Evolutionary conservation across 805 yeast species (phyloP).

Genomic region (Candida qinlingensis): DNA sequence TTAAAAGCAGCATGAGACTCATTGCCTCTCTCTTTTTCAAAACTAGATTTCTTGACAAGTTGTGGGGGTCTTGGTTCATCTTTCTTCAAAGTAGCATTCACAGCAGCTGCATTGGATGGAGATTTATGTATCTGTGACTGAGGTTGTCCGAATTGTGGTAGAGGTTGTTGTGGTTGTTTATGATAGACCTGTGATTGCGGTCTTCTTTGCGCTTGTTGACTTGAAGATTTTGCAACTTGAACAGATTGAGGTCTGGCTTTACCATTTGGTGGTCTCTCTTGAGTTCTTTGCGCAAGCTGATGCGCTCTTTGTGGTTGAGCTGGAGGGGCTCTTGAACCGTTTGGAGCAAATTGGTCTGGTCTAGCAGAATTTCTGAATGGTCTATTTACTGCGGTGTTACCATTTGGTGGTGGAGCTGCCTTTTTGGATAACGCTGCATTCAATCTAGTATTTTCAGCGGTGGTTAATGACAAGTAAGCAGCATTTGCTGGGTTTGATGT

Average conservation of each 20-base stretch:
- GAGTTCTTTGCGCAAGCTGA: neutral
- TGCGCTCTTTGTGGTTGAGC: neutral
- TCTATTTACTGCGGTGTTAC: neutral
- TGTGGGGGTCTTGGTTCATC: slow-evolving; percentile 27
- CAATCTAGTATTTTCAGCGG: slow-evolving; percentile 74
- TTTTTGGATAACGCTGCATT: slow-evolving; percentile 39
- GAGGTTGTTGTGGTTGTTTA: neutral
- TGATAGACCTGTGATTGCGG: slow-evolving; percentile 1
- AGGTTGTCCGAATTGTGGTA: neutral
- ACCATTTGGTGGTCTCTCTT: neutral
- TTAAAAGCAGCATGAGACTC: slow-evolving; percentile 32
- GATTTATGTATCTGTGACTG: slow-evolving; percentile 4
- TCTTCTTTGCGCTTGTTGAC: neutral
- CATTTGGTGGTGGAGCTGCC: neutral
- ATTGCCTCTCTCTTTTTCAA: slow-evolving; percentile 39
- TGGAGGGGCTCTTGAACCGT: neutral
- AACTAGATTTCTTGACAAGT: slow-evolving; percentile 42
- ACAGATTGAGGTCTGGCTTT: slow-evolving; percentile 1
- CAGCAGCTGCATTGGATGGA: slow-evolving; percentile 24
- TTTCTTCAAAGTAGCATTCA: slow-evolving; percentile 52
- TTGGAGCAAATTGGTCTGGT: neutral
- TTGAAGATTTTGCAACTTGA: neutral
- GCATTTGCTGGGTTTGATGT: slow-evolving; percentile 42
- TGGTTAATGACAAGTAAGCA: slow-evolving; percentile 63
- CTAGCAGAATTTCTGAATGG: neutral